Evolutionary conservation across 2,329 filamentous ascomycete genomes (phyloP).

Genomic region (Epichloe coenophiala): DNA sequence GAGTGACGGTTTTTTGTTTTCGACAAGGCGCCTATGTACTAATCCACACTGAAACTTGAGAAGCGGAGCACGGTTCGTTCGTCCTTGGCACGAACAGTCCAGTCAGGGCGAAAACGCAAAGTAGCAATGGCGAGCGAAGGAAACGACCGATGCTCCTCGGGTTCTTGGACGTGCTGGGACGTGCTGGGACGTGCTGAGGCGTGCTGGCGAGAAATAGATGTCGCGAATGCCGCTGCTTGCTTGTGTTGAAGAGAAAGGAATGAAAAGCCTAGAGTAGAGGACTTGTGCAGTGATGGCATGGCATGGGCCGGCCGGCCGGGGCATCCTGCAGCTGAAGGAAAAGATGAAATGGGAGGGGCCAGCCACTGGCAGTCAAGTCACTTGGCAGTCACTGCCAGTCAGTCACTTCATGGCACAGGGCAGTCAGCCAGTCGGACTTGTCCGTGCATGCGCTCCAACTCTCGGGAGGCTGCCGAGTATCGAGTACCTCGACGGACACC

Average conservation of each 20-base stretch:
- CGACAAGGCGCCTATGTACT: neutral
- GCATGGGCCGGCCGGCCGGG: neutral
- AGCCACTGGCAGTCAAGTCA: too few species aligned
- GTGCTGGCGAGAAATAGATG: neutral
- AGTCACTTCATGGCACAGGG: too few species aligned
- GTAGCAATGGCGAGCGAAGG: neutral
- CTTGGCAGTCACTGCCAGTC: too few species aligned
- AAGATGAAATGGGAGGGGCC: too few species aligned
- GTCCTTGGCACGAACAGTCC: neutral
- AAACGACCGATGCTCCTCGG: neutral
- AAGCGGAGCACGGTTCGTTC: neutral
- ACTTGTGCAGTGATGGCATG: neutral
- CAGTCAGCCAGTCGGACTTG: too few species aligned
- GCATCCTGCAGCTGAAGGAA: too few species aligned
- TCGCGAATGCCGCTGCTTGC: slow-evolving; percentile 3
- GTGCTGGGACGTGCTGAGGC: slow-evolving; percentile 1
- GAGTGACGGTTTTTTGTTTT: neutral
- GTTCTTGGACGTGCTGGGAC: neutral
- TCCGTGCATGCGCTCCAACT: too few species aligned
- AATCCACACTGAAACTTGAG: neutral
- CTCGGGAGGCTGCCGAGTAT: too few species aligned
- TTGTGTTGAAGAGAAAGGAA: slow-evolving; percentile 4
- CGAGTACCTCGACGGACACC: too few species aligned
- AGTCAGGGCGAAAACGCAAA: neutral
- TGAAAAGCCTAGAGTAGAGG: neutral